Evolutionary conservation across 2,329 filamentous ascomycete species (phyloP).

Genomic region (Neofusicoccum ribis): DNA sequence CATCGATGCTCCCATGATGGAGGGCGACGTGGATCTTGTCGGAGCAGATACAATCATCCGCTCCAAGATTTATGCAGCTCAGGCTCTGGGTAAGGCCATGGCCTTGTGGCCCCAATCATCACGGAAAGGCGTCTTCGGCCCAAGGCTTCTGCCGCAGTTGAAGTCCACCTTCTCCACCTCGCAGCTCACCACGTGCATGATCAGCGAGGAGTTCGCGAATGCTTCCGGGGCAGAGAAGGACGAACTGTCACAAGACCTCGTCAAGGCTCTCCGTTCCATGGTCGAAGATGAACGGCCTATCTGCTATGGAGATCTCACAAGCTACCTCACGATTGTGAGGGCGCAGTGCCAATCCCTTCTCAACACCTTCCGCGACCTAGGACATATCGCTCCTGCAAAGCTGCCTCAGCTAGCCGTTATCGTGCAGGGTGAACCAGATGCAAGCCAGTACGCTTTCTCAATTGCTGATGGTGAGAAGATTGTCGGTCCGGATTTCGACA

Average conservation of each 20-base stretch:
- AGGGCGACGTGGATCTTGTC: constrained; percentile 92
- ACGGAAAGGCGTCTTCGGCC: constrained; percentile 64
- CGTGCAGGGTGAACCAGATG: constrained; percentile 89
- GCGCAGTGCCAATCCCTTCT: constrained; percentile 89
- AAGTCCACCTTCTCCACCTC: constrained; percentile 77
- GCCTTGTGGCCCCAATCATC: constrained; percentile 66
- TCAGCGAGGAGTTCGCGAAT: constrained; percentile 86
- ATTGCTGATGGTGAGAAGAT: constrained; percentile 86
- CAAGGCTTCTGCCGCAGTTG: constrained; percentile 65
- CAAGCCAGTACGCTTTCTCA: constrained; percentile 90
- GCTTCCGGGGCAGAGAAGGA: constrained; percentile 43
- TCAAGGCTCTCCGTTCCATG: constrained; percentile 68
- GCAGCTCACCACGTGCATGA: constrained; percentile 77
- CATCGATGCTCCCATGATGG: constrained; percentile 96
- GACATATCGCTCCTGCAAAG: constrained; percentile 46
- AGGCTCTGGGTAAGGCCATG: constrained; percentile 83
- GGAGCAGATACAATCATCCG: constrained; percentile 85
- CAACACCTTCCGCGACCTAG: constrained; percentile 78
- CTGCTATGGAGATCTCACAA: constrained; percentile 87
- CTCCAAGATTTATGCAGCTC: constrained; percentile 83
- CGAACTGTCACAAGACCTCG: constrained; percentile 59
- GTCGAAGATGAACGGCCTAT: constrained; percentile 78
- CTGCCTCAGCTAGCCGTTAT: constrained; percentile 83
- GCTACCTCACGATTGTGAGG: constrained; percentile 83
- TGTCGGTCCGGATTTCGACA: constrained; percentile 80